Percentiles rank a stretch among this genome's conserved stretches.
phyloP scores from a whole-genome alignment of 805 yeast species.

The Myxozyma geophila region DNA sequence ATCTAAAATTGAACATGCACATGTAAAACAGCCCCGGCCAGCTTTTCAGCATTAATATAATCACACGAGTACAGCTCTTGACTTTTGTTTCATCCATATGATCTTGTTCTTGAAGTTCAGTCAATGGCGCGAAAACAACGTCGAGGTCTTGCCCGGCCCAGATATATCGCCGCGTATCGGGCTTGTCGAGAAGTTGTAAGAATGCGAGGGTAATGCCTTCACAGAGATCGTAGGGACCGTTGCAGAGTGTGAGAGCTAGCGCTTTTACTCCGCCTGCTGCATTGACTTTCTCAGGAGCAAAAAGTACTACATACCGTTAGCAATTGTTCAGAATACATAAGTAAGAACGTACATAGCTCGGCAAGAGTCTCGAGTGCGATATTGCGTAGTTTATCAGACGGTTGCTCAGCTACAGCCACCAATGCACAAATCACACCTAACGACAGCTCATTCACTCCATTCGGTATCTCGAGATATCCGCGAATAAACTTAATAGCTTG shows the following conservation, averaged over 20 bases:
- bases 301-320: constrained; percentile 44
- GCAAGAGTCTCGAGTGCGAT: constrained; percentile 59
- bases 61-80: constrained; percentile 62
- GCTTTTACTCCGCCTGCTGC: constrained; percentile 54
- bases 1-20: constrained; percentile 59
- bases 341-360: constrained; percentile 44
- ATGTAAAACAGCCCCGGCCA: constrained; percentile 74
- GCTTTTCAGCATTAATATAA: constrained; percentile 65
- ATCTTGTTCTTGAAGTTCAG: constrained; percentile 59
- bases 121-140: constrained; percentile 67
- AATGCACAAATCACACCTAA: constrained; percentile 70
- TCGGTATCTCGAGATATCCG: constrained; percentile 58
- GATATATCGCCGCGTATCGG: constrained; percentile 57
- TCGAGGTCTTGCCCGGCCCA: constrained; percentile 67
- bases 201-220: constrained; percentile 54
- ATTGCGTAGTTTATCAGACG: constrained; percentile 56
- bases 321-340: neutral
- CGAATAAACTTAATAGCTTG: constrained; percentile 78
- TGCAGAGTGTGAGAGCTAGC: constrained; percentile 55
- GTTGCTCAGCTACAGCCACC: constrained; percentile 62
- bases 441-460: constrained; percentile 59
- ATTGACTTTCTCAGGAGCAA: constrained; percentile 51
- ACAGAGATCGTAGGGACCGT: constrained; percentile 57
- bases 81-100: constrained; percentile 59
- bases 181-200: constrained; percentile 60